Base-by-base conservation (phyloP, 106 monocot genomes). In the Posidonia australis region DNA sequence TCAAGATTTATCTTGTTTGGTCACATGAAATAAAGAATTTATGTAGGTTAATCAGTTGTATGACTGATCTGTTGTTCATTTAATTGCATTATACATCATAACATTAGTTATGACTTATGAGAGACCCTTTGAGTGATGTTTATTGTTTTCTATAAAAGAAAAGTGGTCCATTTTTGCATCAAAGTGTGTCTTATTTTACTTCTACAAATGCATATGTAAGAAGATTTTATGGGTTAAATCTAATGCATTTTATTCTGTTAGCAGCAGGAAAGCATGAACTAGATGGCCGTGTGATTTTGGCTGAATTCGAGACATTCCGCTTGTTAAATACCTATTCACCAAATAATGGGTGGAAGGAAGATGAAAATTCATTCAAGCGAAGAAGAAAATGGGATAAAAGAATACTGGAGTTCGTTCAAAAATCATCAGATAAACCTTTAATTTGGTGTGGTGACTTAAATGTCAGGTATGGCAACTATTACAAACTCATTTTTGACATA, bases 341-440 rank as follows among this genome's bases (percentile, higher is more conserved):
- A 30, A 96, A 96, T 58, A 96, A 96, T 75, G 96, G 96, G 28
- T 90, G 96, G 96, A 96, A 87, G 63, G 96, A 96, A 23, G 96
- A 94, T 26, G 94, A 90, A 61, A 94, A 78, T 77, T 90, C 96
- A 58, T 96, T 96, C 60, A 60, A 68, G 67, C 79, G 96, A 75
- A 82, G 96, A 69, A 77, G 96, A 73, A 96, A 90, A 69, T 96
- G 96, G 96, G 96, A 96, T 66, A 87, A 90, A 77, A 82, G 96
- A 74, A 81, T 96, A 22, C 70, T 96, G 29, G 90, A 96, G 13
- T 96, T 96, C 83, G 90, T 90, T 75, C 72, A 75, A 32, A 64
- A 76, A 17, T 41, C 52, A 44, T 53, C 77, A 31, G 78, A 90
- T 20, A 96, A 96, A 52, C 90, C 90, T 29, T 80, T 96, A 68